Percentiles rank a stretch among this genome's conserved stretches.
Conservation (phyloP, 805 yeast genomes). For the Lipomyces yamanashiensis region DNA sequence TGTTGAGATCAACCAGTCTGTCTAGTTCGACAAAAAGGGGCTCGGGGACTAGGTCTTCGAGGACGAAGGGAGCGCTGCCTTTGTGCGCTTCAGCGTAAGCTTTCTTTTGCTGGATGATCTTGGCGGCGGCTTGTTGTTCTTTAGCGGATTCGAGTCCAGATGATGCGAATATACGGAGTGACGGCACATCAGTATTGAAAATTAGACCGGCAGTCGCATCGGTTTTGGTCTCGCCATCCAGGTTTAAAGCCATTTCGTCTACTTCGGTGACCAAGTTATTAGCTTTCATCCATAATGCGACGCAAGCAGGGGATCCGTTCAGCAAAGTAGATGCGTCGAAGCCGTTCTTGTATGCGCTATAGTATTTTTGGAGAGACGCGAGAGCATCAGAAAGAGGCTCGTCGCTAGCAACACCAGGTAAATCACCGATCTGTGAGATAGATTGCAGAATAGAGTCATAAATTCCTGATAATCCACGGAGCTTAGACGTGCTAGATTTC, state of each 20-base stretch:
- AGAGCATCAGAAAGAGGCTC: constrained; percentile 66
- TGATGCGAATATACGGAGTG: constrained; percentile 26
- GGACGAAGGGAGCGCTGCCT: constrained; percentile 42
- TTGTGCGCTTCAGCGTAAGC: constrained; percentile 8
- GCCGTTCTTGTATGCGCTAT: constrained; percentile 43
- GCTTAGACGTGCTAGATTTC: constrained; percentile 22
- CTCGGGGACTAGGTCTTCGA: constrained; percentile 53
- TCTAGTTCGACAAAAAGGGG: constrained; percentile 44
- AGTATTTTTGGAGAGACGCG: constrained; percentile 54
- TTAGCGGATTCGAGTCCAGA: constrained; percentile 18
- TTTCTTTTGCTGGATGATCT: background rate
- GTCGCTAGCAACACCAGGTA: constrained; percentile 92
- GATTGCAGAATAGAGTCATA: constrained; percentile 58
- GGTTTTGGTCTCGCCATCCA: constrained; percentile 17
- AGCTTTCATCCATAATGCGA: constrained; percentile 32
- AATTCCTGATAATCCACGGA: constrained; percentile 51
- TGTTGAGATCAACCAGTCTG: constrained; percentile 44
- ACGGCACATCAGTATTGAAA: constrained; percentile 25
- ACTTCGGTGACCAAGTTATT: constrained; percentile 21
- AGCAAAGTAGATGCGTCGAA: constrained; percentile 21
- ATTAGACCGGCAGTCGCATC: constrained; percentile 16
- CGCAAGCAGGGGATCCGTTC: constrained; percentile 30
- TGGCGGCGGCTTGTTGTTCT: constrained; percentile 13
- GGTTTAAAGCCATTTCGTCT: constrained; percentile 28
- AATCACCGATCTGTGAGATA: constrained; percentile 64